A percentile compares a stretch with the other conserved stretches of the same genome.
phyloP scores from a whole-genome alignment of 352 stramenopile genomes.

The Aphanomyces invadans region DNA sequence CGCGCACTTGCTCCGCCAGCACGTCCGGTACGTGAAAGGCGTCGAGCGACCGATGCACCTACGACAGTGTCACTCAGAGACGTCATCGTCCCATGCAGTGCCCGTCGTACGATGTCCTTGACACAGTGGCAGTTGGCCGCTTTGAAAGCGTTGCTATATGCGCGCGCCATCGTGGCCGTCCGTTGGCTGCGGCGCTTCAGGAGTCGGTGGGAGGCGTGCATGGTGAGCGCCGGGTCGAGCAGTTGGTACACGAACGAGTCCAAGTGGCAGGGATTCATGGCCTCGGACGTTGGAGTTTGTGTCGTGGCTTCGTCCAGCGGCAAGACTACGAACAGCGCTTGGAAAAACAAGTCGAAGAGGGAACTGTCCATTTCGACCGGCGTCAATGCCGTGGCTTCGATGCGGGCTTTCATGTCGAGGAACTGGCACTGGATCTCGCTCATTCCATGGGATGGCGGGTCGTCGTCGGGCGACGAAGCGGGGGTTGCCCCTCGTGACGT shows the following conservation, averaged over 20 bases:
- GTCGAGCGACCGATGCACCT: constrained; percentile 8
- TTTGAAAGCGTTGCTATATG: constrained; percentile 10
- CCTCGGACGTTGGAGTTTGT: background rate
- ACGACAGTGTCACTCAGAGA: background rate
- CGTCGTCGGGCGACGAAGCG: background rate
- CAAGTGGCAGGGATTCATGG: background rate
- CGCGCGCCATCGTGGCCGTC: constrained; percentile 6
- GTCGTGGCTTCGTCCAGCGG: too few relatives aligned
- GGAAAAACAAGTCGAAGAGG: constrained; percentile 20
- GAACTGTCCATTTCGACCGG: constrained; percentile 1
- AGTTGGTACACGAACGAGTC: constrained; percentile 19
- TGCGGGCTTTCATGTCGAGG: constrained; percentile 16
- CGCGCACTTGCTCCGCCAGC: constrained; percentile 16
- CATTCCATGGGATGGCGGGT: too few relatives aligned
- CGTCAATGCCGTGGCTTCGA: constrained; percentile 6
- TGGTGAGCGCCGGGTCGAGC: background rate
- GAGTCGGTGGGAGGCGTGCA: constrained; percentile 6
- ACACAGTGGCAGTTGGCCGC: background rate
- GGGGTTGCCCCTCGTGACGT: background rate
- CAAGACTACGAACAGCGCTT: constrained; percentile 15
- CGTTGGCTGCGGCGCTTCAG: constrained; percentile 9
- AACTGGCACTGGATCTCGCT: background rate
- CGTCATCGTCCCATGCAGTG: background rate
- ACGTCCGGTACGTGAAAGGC: constrained; percentile 11
- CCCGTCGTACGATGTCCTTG: constrained; percentile 17